Evolutionary conservation across 768 basidiomycete species (phyloP).

Genomic region (Dendrothele bispora): DNA sequence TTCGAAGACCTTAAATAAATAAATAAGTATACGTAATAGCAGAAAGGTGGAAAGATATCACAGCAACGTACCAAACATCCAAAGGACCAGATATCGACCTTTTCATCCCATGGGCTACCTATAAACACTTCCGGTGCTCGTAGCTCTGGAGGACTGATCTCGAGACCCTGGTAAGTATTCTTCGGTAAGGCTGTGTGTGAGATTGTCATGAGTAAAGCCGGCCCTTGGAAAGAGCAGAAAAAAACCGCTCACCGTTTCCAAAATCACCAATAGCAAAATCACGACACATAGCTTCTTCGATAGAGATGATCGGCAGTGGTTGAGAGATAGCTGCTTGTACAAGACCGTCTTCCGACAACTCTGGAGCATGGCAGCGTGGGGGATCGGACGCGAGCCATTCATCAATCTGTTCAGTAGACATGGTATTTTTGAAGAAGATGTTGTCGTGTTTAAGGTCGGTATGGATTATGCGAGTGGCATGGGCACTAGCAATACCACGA

Average conservation of each 20-base stretch:
- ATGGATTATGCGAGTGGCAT: slow-evolving; percentile 8
- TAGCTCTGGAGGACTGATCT: slow-evolving; percentile 1
- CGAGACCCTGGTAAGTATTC: neutral
- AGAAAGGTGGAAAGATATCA: neutral
- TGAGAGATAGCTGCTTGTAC: slow-evolving; percentile 11
- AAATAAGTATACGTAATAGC: neutral
- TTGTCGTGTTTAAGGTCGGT: slow-evolving; percentile 17
- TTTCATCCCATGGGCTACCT: slow-evolving; percentile 8
- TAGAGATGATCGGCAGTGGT: slow-evolving; percentile 8
- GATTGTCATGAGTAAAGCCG: neutral
- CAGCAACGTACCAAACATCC: slow-evolving; percentile 14
- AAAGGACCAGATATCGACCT: slow-evolving; percentile 17
- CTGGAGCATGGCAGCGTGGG: slow-evolving; percentile 8
- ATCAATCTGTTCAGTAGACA: neutral
- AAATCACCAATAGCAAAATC: slow-evolving; percentile 11
- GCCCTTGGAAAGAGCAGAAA: neutral
- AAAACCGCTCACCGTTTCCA: slow-evolving; percentile 10
- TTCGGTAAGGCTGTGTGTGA: slow-evolving; percentile 5
- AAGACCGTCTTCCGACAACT: slow-evolving; percentile 3
- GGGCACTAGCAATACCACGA: slow-evolving; percentile 13
- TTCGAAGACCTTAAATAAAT: too few species aligned
- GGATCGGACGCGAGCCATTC: slow-evolving; percentile 1
- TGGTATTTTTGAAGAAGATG: slow-evolving; percentile 7
- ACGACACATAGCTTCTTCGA: slow-evolving; percentile 6
- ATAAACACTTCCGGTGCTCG: slow-evolving; percentile 15